These are phyloP conservation scores for Fusarium sp. DNA, from an alignment of 2,329 filamentous ascomycete genomes.

Conservation along the genomic window DNA sequence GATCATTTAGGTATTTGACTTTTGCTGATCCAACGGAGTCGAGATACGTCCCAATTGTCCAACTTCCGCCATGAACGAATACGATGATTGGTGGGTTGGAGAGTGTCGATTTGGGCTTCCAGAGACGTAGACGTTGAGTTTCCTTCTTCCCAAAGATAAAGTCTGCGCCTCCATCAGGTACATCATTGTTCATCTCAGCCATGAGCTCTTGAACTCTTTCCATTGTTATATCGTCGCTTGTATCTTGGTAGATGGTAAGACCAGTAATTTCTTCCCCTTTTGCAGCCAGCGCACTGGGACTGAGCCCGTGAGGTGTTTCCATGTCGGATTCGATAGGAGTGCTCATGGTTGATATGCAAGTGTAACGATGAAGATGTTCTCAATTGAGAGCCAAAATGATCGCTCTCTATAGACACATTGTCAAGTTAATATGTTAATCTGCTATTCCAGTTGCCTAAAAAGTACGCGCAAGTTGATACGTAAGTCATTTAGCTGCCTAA, in stretches of 20 bases:
- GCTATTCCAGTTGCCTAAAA: not conserved
- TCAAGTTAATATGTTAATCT: not conserved
- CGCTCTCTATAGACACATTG: not conserved
- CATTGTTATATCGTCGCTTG: not conserved
- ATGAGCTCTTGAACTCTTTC: not conserved
- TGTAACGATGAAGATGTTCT: not conserved
- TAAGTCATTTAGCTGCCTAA: not conserved
- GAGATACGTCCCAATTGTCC: conserved; percentile 10
- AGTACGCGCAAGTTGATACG: not conserved
- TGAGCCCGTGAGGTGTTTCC: not conserved
- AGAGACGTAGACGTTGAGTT: not conserved
- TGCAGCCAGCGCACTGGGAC: not conserved
- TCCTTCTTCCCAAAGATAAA: not conserved
- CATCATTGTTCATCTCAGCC: not conserved
- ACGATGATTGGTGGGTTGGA: not conserved
- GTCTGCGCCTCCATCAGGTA: not conserved
- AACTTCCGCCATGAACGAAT: conserved; percentile 8
- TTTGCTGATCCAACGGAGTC: conserved; percentile 7
- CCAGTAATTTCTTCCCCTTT: not conserved
- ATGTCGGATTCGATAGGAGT: not conserved
- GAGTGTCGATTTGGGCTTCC: not conserved
- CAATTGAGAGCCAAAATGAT: not conserved
- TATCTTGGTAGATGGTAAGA: not conserved
- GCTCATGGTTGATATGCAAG: not conserved
- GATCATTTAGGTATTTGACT: not conserved